Evolutionary conservation across 2,329 filamentous ascomycete species (phyloP).

Genomic region (Colletotrichum euphorbiae): DNA sequence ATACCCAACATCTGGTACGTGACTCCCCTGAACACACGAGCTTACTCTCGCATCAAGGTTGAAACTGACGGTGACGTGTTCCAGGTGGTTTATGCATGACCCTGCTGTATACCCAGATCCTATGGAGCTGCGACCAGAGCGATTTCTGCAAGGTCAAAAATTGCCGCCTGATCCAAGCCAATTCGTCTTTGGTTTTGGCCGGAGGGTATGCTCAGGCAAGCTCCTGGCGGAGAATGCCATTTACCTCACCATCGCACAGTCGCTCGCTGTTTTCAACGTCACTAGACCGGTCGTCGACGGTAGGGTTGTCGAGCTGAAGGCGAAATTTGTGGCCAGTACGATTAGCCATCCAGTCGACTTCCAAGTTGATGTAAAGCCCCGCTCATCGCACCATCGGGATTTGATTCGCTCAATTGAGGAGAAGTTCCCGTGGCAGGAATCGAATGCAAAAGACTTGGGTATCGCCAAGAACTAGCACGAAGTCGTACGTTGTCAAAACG

Average conservation of each 20-base stretch:
- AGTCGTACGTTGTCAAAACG: no score
- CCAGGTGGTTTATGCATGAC: slow-evolving; percentile 66
- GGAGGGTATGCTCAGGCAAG: slow-evolving; percentile 41
- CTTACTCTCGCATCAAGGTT: rapidly evolving
- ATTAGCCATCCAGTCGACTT: slow-evolving; percentile 21
- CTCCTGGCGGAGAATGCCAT: slow-evolving; percentile 39
- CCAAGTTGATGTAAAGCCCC: slow-evolving; percentile 1
- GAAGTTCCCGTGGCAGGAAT: slow-evolving; percentile 19
- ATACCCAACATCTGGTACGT: slow-evolving; percentile 47
- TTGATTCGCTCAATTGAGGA: slow-evolving; percentile 21
- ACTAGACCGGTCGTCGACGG: slow-evolving; percentile 49
- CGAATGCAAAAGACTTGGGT: neutral
- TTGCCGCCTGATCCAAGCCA: slow-evolving; percentile 24
- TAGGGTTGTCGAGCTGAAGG: slow-evolving; percentile 45
- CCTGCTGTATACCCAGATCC: slow-evolving; percentile 70
- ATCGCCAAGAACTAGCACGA: no score
- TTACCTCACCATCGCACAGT: slow-evolving; percentile 50
- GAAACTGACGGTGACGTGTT: neutral
- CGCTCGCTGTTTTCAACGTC: slow-evolving; percentile 60
- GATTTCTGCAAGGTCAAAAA: slow-evolving; percentile 44
- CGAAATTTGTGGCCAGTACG: neutral
- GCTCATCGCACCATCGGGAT: slow-evolving; percentile 16
- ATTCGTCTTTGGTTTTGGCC: slow-evolving; percentile 41
- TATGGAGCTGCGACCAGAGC: slow-evolving; percentile 47
- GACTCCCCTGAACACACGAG: neutral